These are phyloP conservation scores for Chrysosphaeria jannelii DNA, from an alignment of 2,329 filamentous ascomycete genomes.

Conservation along the genomic window DNA sequence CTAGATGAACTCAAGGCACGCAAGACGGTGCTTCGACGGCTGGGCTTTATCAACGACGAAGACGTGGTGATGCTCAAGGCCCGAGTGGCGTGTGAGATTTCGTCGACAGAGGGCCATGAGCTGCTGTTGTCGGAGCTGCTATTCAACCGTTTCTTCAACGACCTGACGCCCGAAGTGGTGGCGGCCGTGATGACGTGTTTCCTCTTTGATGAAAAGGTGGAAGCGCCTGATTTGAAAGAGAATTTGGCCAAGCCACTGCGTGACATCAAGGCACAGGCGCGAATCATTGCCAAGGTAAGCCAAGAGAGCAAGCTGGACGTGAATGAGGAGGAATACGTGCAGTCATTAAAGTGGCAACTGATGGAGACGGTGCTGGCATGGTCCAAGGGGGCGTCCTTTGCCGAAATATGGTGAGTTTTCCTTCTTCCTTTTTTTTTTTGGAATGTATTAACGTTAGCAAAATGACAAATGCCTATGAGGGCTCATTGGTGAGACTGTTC, in stretches of 20 bases:
- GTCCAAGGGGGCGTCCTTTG: conserved; percentile 72
- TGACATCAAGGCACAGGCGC: conserved; percentile 65
- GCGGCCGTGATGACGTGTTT: conserved; percentile 76
- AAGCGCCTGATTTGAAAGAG: conserved; percentile 47
- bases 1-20: conserved; percentile 88
- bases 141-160: conserved; percentile 96
- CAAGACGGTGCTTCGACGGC: conserved; percentile 75
- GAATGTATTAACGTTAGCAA: conserved; percentile 21
- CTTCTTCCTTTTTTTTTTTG: conserved; percentile 1
- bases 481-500: conserved; percentile 85
- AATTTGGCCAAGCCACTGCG: conserved; percentile 63
- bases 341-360: conserved; percentile 72
- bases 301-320: conserved; percentile 77
- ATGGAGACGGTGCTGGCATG: conserved; percentile 92
- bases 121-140: conserved; percentile 75
- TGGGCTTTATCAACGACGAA: conserved; percentile 83
- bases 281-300: conserved; percentile 73
- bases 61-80: conserved; percentile 95
- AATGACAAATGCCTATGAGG: conserved; percentile 98
- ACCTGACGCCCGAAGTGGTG: conserved; percentile 61
- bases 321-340: conserved; percentile 85
- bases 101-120: conserved; percentile 70
- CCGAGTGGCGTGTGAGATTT: conserved; percentile 91
- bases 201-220: conserved; percentile 89
- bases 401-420: conserved; percentile 63